These are phyloP conservation scores for Plenodomus tracheiphilus DNA, from an alignment of 2,329 filamentous ascomycete species.

Conservation along the genomic window DNA sequence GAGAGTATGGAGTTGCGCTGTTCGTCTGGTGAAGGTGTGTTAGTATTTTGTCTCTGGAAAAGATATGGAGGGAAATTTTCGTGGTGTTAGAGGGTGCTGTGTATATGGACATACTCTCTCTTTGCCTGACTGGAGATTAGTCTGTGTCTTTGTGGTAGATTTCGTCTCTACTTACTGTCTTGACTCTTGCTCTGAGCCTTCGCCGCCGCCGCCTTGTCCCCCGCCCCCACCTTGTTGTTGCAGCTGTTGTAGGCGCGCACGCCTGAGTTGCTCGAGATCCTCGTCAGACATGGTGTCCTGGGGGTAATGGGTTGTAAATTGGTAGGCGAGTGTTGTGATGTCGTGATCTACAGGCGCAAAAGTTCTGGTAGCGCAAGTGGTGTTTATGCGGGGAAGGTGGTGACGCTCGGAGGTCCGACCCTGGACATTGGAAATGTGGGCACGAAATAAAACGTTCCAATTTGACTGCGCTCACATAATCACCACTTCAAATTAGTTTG, in stretches of 20 bases:
- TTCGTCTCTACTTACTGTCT: slow-evolving; percentile 44
- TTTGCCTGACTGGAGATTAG: slow-evolving; percentile 16
- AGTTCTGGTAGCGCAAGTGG: slow-evolving; percentile 6
- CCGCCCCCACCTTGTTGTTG: slow-evolving; percentile 69
- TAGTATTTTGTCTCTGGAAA: slow-evolving; percentile 42
- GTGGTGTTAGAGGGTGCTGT: no score
- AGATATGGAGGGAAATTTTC: no score
- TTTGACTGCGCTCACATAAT: no score
- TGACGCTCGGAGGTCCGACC: slow-evolving; percentile 7
- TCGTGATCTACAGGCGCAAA: slow-evolving; percentile 1
- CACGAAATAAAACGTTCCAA: neutral
- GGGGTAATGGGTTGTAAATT: neutral
- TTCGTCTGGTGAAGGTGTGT: slow-evolving; percentile 57
- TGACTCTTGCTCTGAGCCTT: slow-evolving; percentile 62
- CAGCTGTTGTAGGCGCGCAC: slow-evolving; percentile 90
- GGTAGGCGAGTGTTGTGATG: neutral
- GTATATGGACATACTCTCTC: slow-evolving; percentile 17
- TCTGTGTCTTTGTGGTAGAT: neutral
- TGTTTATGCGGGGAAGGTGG: slow-evolving; percentile 10
- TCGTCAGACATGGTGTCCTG: slow-evolving; percentile 62
- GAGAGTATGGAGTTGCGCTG: slow-evolving; percentile 76
- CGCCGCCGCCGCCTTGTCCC: slow-evolving; percentile 57
- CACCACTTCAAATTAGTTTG: no score
- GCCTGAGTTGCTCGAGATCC: slow-evolving; percentile 80
- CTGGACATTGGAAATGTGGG: no score